Percentiles rank a stretch among this genome's conserved stretches.
Evolutionary conservation across 2,329 filamentous ascomycete genomes (phyloP).

Genomic region (Endocalyx cinctus): DNA sequence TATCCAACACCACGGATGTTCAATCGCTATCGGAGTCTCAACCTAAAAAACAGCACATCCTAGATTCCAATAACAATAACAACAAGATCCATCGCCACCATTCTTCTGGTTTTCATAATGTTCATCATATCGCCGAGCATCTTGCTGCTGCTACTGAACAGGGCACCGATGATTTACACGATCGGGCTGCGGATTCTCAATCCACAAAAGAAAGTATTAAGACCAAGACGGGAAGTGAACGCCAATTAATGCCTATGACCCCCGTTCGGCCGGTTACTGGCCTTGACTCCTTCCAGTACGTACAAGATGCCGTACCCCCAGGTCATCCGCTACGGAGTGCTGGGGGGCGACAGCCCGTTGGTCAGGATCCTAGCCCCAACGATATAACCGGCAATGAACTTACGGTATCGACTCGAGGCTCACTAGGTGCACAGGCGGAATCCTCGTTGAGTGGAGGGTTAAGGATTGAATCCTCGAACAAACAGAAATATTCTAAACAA

Average conservation of each 20-base stretch:
- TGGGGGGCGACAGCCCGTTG: too few species aligned
- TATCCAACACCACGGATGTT: background rate
- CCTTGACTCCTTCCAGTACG: background rate
- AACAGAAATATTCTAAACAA: too few species aligned
- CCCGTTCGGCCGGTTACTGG: background rate
- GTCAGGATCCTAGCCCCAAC: too few species aligned
- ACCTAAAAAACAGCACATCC: too few species aligned
- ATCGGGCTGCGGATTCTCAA: background rate
- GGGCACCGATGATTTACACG: constrained; percentile 6
- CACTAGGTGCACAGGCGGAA: too few species aligned
- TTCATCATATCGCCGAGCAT: constrained; percentile 31
- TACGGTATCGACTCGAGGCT: too few species aligned
- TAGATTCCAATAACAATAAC: constrained; percentile 2
- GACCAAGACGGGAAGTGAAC: background rate
- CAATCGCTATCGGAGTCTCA: background rate
- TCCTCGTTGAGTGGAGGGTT: too few species aligned
- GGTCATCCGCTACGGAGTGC: background rate
- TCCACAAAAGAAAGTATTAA: background rate
- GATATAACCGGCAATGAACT: too few species aligned
- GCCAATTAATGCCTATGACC: background rate
- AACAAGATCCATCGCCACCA: constrained; percentile 18
- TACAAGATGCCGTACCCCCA: background rate
- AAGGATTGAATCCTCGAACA: too few species aligned
- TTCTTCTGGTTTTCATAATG: constrained; percentile 28
- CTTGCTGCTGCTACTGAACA: constrained; percentile 18